Base-by-base conservation (phyloP, 768 basidiomycete species). In the Serendipita sp. region DNA sequence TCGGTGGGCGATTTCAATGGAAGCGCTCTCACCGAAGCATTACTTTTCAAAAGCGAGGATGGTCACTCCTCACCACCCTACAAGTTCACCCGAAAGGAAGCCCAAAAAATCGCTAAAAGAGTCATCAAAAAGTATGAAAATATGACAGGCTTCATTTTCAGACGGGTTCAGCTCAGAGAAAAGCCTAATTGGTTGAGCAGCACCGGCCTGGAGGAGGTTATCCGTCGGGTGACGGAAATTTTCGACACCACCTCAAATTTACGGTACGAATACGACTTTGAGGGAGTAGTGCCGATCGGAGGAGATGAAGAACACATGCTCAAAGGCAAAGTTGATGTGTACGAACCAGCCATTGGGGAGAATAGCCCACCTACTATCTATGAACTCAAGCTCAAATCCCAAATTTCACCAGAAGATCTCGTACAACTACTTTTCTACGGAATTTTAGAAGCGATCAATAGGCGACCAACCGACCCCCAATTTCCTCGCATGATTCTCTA, bases 1-100 rank as follows among this genome's bases (percentile, higher is more conserved):
- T 26, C 45, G 14, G 62, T 62, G 7, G 33, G 26, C 20, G 62
- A 62, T 43, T 26, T 62, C 16, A 62, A 62, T 34, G 62, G 26
- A n/a, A 24, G 33, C 16, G 43, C 31, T 2, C 33, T 62, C 4
- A 48, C 43, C 4, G 62, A 42, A n/a, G 62, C 62, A 9, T 28
- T 62, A 14, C 42, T 45, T 24, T 28, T n/a, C 45, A 38, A 38
- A 38, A 7, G 7, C 34, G 14, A 38, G 34, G 34, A 38, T 14
- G 34, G 14, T 7, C 14, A 5, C 5, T 5, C 34, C 34, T 38
- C 14, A 38, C 34, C 34, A 38, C 14, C 14, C n/a, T n/a, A n/a
- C 34, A 38, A 14, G 7, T 38, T 38, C 34, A 38, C 34, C 34
- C 34, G 14, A 14, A 38, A 38, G 34, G 14, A 38, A 38, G 34